Conservation (phyloP, 75 land plant species). For the Pseudotsuga menziesii region DNA sequence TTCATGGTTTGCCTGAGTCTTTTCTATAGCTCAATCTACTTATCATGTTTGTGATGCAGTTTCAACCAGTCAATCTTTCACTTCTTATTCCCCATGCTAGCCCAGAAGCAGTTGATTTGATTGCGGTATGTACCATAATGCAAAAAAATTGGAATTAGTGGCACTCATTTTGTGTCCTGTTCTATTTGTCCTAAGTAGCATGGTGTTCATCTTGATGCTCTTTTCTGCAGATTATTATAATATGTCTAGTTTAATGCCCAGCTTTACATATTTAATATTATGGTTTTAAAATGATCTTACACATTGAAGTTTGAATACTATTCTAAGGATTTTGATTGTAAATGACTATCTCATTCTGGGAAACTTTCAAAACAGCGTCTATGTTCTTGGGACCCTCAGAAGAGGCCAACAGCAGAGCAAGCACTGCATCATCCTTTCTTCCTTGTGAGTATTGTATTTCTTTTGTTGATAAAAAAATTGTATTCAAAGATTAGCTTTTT, state of each 20-base stretch:
- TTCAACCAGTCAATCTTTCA: constrained; percentile 43
- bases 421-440: constrained; percentile 87
- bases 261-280: constrained; percentile 3
- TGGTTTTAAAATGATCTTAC: not conserved
- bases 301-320: not conserved
- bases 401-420: constrained; percentile 79
- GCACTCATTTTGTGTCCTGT: not conserved
- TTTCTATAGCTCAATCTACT: constrained; percentile 1
- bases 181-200: not conserved
- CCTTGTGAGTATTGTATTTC: constrained; percentile 33
- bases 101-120: constrained; percentile 77
- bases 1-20: not conserved
- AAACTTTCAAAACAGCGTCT: constrained; percentile 33
- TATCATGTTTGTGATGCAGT: constrained; percentile 23
- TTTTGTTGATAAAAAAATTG: not conserved
- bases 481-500: not conserved
- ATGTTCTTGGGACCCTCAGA: constrained; percentile 78
- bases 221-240: not conserved
- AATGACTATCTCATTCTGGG: not conserved
- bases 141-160: not conserved
- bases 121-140: constrained; percentile 36
- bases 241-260: not conserved
- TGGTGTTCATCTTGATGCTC: not conserved
- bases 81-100: constrained; percentile 77
- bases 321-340: not conserved